phyloP scores from a whole-genome alignment of 345 rosid genomes.

The Gossypium longicalyx region DNA sequence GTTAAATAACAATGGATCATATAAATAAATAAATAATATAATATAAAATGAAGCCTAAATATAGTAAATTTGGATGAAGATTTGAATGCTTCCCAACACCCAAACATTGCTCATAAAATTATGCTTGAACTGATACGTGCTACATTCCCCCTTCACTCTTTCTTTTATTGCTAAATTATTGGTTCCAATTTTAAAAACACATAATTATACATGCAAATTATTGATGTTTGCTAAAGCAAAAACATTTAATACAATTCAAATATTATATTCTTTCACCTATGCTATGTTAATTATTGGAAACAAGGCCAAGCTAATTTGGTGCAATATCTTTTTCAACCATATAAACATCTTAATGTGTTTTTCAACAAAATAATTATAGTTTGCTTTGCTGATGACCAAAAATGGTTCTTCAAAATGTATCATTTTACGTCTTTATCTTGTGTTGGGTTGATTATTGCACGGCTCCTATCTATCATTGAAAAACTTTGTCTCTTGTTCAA shows the following conservation, averaged over 20 bases:
- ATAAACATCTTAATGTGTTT: neutral
- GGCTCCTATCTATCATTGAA: neutral
- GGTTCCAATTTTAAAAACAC: neutral
- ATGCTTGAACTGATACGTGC: neutral
- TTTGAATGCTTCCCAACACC: neutral
- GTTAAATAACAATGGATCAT: no score
- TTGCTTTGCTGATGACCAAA: neutral
- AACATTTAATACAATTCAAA: neutral
- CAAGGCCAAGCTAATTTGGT: neutral
- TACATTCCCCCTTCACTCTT: neutral
- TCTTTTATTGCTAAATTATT: conserved; percentile 3
- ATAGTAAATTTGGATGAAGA: no score
- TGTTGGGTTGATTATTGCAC: neutral
- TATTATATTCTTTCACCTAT: neutral
- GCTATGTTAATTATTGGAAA: neutral
- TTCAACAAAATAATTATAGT: neutral
- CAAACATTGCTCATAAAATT: neutral
- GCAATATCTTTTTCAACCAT: neutral
- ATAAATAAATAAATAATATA: no score
- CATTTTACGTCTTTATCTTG: neutral
- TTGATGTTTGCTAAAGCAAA: neutral
- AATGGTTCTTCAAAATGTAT: no score
- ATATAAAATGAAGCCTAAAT: no score
- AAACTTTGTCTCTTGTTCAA: neutral
- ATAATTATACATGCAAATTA: neutral